Base-by-base conservation (phyloP, 257 asterid genomes). In the Solanum pinnatisectum region DNA sequence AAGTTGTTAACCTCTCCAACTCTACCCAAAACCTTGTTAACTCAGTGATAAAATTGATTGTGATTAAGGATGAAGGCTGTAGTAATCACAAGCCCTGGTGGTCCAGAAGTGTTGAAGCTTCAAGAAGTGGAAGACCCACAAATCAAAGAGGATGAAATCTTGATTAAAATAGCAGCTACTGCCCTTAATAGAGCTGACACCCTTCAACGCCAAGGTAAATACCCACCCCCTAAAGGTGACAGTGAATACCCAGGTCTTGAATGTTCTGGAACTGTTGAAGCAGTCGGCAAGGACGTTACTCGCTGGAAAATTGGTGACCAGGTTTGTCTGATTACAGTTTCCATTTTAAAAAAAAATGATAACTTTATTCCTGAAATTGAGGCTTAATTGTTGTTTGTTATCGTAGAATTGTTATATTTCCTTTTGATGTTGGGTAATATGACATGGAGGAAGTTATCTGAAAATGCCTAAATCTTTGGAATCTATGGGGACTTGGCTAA, bases 241-340 rank as follows among this genome's bases (percentile, higher is more conserved):
- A 96, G 98, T 40, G 89, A 87, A 87, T 93, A 89, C 83, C 99
- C 93, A 0, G 99, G 99, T 78, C 98, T 97, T n/a, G 99, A 97
- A 85, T 97, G 99, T 90, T 97, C 99, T 84, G 99, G 99, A 1
- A 89, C 91, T 56, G 42, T 97, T 23, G 98, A 95, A 89, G 94
- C 98, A 15, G 95, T 97, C 84, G 99, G 98, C 32, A 94, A 91
- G 83, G 87, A 89, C 56, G 98, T 95, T 74, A 87, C 70, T 5
- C 92, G 96, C 77, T 97, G 98, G 98, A 97, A 96, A 88, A 86
- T 94, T 86, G 99, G 98, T 70, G 98, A 97, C 63, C 95, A 94
- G 98, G 99, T 97, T 49, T 32, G 60, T 4, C 8, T 12, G 32
- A 25, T 44, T 84, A 4, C 12, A 56, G 1, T 63, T 70, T 20